A percentile compares a stretch with the other conserved stretches of the same genome.
Conservation (phyloP, 2,329 filamentous ascomycete genomes). For the Ophiocordyceps unilateralis region DNA sequence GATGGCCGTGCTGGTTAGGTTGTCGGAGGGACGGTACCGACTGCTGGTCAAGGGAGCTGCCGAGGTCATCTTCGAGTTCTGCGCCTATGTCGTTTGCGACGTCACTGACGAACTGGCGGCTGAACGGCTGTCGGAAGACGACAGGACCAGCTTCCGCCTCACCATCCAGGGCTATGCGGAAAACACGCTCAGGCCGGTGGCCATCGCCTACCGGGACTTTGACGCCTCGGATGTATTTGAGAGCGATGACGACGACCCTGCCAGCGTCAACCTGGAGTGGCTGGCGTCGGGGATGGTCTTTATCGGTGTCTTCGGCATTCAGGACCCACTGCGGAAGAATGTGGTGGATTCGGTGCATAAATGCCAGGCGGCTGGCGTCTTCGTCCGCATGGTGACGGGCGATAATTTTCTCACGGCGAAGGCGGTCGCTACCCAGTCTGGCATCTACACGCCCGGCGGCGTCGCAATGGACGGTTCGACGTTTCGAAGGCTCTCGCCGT, state of each 20-base stretch:
- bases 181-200: constrained; percentile 58
- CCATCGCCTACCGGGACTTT: constrained; percentile 58
- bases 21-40: constrained; percentile 27
- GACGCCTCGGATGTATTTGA: constrained; percentile 49
- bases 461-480: constrained; percentile 37
- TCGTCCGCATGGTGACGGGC: constrained; percentile 45
- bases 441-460: constrained; percentile 40
- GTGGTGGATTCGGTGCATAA: constrained; percentile 44
- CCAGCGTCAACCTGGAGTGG: constrained; percentile 19
- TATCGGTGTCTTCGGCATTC: constrained; percentile 40
- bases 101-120: constrained; percentile 17
- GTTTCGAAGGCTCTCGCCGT: constrained; percentile 38
- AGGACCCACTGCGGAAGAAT: constrained; percentile 46
- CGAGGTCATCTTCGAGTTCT: constrained; percentile 33
- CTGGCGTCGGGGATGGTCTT: constrained; percentile 29
- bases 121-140: constrained; percentile 12
- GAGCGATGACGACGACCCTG: constrained; percentile 17
- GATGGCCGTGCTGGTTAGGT: constrained; percentile 36
- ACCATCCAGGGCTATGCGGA: constrained; percentile 38
- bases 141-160: constrained; percentile 13
- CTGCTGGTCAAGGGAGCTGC: constrained; percentile 40
- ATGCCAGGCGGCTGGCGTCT: constrained; percentile 47
- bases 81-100: constrained; percentile 24
- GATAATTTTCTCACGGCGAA: constrained; percentile 27
- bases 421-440: constrained; percentile 24